Base-by-base conservation (phyloP, 257 asterid species). In the Coffea eugenioides region DNA sequence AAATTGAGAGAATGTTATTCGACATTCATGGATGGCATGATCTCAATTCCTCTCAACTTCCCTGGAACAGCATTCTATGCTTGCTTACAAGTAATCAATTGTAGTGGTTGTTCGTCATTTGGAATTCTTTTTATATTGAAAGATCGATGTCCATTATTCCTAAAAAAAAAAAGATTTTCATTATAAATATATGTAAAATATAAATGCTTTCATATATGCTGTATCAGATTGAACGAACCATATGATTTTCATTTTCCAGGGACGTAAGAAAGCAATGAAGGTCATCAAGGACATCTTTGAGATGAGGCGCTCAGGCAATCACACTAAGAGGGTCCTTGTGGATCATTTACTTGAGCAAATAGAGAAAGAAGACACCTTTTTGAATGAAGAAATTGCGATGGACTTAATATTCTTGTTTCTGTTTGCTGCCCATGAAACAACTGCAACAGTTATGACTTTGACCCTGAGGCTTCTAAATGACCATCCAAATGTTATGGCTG, bases 401-500 rank as follows among this genome's bases (percentile, higher is more conserved):
- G 81, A 78, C 31, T 16, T 78, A 14, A n/a, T 69, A 3, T 52
- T 69, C 39, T 6, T 78, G 11, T 45, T 78, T 69, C 45, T 78
- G 14, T 78, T 78, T 78, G 78, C 78, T 54, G 21, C 69, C 13
- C 54, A 54, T 57, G 78, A 75, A 57, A 75, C 78, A 25, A 75
- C 69, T 3, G 57, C 78, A 34, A 0, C 78, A 15, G 78, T 69
- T 43, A 75, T 75, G 9, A 62, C 78, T 21, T 34, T 75, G 67
- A 54, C 69, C 34, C 12, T 74, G 2, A 74, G 54, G 78, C 54
- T 74, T 52, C 78, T 56, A 43, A 21, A 54, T 14, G 51, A 36
- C 54, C 27, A 57, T 52, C 78, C 78, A 2, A 8, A 25, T 8
- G 78, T 56, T 27, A 9, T 74, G 23, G 9, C 41, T 7, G 46